A percentile compares a stretch with the other conserved stretches of the same genome.
phyloP scores from a whole-genome alignment of 2,329 filamentous ascomycete species.

The Sporothrix mexicana region DNA sequence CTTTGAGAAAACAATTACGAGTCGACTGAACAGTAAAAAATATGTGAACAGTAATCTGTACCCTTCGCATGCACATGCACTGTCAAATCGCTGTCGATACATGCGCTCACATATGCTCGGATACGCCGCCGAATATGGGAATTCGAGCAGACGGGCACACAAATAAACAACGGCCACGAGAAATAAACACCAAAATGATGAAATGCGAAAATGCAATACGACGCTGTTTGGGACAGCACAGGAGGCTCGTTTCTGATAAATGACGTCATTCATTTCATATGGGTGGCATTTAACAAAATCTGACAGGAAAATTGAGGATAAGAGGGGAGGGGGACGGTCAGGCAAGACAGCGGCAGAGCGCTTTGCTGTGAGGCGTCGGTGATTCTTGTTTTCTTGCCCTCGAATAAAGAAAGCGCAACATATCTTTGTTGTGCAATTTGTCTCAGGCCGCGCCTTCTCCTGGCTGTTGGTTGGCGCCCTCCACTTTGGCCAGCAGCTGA shows the following conservation, averaged over 20 bases:
- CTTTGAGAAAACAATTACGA: background rate
- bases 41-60: background rate
- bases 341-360: background rate
- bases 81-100: background rate
- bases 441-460: slow-evolving; percentile 16
- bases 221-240: slow-evolving; percentile 19
- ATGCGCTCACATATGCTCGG: background rate
- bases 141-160: background rate
- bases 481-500: background rate
- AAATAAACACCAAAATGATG: background rate
- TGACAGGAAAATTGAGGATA: slow-evolving; percentile 12
- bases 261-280: slow-evolving; percentile 14
- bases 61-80: background rate
- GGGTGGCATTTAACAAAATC: background rate
- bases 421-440: slow-evolving; percentile 3
- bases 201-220: slow-evolving; percentile 17
- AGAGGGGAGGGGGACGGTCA: background rate
- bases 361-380: background rate
- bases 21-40: background rate
- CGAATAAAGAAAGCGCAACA: slow-evolving; percentile 8
- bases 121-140: background rate
- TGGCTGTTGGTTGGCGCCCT: background rate
- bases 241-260: slow-evolving; percentile 19
- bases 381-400: background rate
- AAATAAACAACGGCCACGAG: background rate